Evolutionary conservation across 192 early-diverging fungal genomes (phyloP), one percentile per base, ranked within the genome.

Genomic region (Coemansia sp.): DNA sequence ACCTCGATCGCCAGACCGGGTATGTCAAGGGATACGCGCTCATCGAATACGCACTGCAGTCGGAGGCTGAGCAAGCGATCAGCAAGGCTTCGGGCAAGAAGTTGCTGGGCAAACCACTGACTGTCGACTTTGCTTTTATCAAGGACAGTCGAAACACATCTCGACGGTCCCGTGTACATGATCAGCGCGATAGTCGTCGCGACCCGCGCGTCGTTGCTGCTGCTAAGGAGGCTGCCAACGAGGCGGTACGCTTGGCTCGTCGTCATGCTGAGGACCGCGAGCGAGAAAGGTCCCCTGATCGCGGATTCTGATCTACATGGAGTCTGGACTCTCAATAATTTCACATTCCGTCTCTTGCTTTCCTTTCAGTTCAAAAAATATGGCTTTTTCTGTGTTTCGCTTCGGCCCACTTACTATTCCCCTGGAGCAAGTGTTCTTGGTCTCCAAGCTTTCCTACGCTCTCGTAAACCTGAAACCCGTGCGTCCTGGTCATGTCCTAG

Each of bases 1-100:
- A 97, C 71, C 77, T 97, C 53, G 94, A 98, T 85, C 85, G 96
- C 42, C 89, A 93, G 60, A 94, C 95, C 43, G 96, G 96, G 67
- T 98, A 89, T 66, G 93, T 95, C 73, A 98, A 98, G 89, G 96
- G 96, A 39, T 98, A 98, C 70, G 94, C 91, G 5, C 76, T 98
- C 43, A 74, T 97, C 20, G 94, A 98, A 79, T 98, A 93, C 62
- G 88, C 88, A 40, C 83, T 87, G 16, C 79, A 85, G 56, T 86
- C 87, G 34, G 91, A 97, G 63, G 95, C 96, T 31, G 83, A 90
- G 43, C 74, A 74, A 9, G 96, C 95, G 10, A 91, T 95, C 26
- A 83, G 88, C 26, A 76, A 76, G 38, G 86, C 87, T 14, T 88
- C 94, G 61, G 89, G 86, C 26, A 88, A 83, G 38, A 87, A 89